These are phyloP conservation scores for Cydonia oblonga DNA, from an alignment of 331 rosid genomes.

Conservation along the genomic window DNA sequence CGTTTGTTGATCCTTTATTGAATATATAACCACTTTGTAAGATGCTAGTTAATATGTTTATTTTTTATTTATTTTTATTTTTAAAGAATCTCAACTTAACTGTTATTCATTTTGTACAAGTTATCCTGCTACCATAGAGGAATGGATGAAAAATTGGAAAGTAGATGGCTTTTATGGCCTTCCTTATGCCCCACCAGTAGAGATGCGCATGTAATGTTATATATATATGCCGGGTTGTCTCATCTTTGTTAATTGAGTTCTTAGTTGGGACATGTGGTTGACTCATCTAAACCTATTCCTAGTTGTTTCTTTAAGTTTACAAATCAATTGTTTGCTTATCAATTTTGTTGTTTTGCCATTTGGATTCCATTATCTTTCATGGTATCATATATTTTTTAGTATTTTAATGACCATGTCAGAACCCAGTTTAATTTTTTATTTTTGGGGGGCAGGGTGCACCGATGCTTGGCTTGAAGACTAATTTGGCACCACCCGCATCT, in stretches of 20 bases:
- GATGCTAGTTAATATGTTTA: not conserved
- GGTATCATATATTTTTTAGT: not conserved
- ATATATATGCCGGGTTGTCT: not conserved
- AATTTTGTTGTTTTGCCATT: not conserved
- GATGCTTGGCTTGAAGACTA: slow-evolving; percentile 46
- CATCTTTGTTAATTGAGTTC: not conserved
- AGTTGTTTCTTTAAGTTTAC: not conserved
- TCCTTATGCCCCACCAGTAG: not conserved
- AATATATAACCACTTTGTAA: not conserved
- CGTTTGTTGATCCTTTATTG: not conserved
- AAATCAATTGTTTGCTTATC: not conserved
- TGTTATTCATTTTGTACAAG: not conserved
- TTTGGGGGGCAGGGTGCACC: slow-evolving; percentile 57
- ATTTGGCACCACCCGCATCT: slow-evolving; percentile 46
- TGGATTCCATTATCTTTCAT: not conserved
- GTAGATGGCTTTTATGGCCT: not conserved
- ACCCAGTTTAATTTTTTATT: slow-evolving; percentile 10
- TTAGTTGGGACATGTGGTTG: not conserved
- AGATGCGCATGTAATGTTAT: not conserved
- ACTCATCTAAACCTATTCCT: not conserved
- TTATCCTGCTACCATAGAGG: not conserved
- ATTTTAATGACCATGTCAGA: slow-evolving; percentile 1
- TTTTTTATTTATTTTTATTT: too few species aligned
- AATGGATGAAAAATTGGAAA: not conserved
- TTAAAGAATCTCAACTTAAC: not conserved